phyloP scores from a whole-genome alignment of 2,329 filamentous ascomycete genomes.

The Pseudogymnoascus verrucosus region DNA sequence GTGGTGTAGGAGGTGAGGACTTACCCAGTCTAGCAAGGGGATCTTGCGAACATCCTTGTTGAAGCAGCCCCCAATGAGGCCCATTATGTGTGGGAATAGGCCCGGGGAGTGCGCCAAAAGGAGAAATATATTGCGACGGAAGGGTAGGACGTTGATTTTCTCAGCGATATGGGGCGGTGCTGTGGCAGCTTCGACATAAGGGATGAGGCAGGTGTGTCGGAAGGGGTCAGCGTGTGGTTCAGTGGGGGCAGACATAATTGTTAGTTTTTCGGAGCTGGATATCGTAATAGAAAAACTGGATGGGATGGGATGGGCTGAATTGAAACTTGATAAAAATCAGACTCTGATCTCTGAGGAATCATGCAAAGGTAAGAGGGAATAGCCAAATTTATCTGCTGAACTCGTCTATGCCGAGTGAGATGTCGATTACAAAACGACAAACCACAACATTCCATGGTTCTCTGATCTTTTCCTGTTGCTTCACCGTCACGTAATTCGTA shows the following conservation, averaged over 20 bases:
- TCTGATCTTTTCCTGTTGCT: not conserved
- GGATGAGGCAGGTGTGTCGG: not conserved
- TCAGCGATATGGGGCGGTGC: not conserved
- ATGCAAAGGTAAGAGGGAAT: not conserved
- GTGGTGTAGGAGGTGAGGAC: not conserved
- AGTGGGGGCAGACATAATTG: not conserved
- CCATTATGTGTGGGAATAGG: not conserved
- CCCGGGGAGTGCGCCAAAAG: not conserved
- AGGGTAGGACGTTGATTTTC: not conserved
- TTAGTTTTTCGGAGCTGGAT: not conserved
- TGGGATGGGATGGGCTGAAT: not conserved
- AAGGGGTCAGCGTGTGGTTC: not conserved
- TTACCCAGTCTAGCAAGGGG: not conserved
- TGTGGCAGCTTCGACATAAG: not conserved
- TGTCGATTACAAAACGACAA: not conserved
- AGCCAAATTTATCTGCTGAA: slow-evolving; percentile 4
- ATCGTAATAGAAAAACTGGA: not conserved
- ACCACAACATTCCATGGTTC: not conserved
- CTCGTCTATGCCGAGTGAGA: not conserved
- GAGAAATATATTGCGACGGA: not conserved
- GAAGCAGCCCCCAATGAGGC: not conserved
- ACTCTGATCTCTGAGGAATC: not conserved
- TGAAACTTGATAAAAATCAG: too few relatives aligned
- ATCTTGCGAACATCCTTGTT: not conserved
- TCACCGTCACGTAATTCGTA: slow-evolving; percentile 1